Conservation (phyloP, 2,329 filamentous ascomycete species). For the Aspergillus fructus region DNA sequence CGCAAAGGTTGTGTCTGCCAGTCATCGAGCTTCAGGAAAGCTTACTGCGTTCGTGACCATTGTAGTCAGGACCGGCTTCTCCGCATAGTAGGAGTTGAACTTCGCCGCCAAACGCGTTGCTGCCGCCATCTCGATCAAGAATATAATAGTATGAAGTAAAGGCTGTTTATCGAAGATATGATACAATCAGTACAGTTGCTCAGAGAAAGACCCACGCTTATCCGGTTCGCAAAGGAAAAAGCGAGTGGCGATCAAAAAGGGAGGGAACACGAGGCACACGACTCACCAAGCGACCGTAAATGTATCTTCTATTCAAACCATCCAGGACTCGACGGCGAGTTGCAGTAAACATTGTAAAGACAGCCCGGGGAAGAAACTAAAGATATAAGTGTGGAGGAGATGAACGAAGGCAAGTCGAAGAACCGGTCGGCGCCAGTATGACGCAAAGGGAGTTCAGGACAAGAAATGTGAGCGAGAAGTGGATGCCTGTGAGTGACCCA, state of each 20-base stretch:
- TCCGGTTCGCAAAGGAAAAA: not conserved
- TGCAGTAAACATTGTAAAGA: conserved; percentile 40
- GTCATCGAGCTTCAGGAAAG: not conserved
- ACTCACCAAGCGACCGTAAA: conserved; percentile 47
- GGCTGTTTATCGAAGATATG: conserved; percentile 58
- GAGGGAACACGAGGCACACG: not conserved
- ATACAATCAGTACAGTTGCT: conserved; percentile 7
- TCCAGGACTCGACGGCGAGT: conserved; percentile 43
- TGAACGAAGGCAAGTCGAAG: conserved; percentile 25
- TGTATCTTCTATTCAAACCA: conserved; percentile 48
- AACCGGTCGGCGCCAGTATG: conserved; percentile 36
- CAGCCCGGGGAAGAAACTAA: conserved; percentile 10
- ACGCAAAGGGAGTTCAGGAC: conserved; percentile 32
- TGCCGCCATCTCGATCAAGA: conserved; percentile 85
- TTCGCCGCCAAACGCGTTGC: conserved; percentile 77
- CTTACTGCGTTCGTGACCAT: conserved; percentile 96
- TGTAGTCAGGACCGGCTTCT: conserved; percentile 93
- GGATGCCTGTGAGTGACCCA: conserved; percentile 3
- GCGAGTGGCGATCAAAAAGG: not conserved
- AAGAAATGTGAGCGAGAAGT: conserved; percentile 11
- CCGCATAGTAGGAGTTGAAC: conserved; percentile 92
- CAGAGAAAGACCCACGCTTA: not conserved
- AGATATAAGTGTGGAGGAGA: conserved; percentile 18
- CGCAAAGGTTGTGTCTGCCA: not conserved
- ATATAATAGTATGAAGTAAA: conserved; percentile 78